Conservation (phyloP, 2,329 filamentous ascomycete genomes). For the Arthrobotrys sinensis region DNA sequence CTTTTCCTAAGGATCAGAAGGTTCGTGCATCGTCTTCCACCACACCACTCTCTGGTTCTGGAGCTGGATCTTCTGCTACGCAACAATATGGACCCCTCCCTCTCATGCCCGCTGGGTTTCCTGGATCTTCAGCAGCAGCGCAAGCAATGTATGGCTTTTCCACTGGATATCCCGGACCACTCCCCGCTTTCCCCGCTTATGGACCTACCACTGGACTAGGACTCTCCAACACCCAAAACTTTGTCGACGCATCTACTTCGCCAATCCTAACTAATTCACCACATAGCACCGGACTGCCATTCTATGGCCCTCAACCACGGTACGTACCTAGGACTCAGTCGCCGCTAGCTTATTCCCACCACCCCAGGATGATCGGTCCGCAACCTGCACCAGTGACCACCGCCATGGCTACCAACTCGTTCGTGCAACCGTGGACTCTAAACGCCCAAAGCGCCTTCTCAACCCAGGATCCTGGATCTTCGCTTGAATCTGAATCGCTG, state of each 20-base stretch:
- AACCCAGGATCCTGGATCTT: conserved; percentile 40
- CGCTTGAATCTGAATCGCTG: conserved; percentile 14
- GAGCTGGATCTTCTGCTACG: conserved; percentile 34
- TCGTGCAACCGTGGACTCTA: conserved; percentile 32
- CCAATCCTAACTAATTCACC: conserved; percentile 40
- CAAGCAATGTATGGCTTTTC: conserved; percentile 45
- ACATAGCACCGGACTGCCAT: conserved; percentile 43
- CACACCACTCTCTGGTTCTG: conserved; percentile 33
- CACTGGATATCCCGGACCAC: conserved; percentile 32
- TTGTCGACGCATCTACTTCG: conserved; percentile 45
- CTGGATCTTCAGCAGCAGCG: conserved; percentile 34
- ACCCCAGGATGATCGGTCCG: conserved; percentile 20
- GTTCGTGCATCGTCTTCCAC: conserved; percentile 19
- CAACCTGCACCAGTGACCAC: conserved; percentile 9
- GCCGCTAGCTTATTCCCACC: conserved; percentile 38
- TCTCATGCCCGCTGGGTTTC: conserved; percentile 33
- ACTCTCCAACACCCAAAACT: conserved; percentile 24
- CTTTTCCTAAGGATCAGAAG: conserved; percentile 36
- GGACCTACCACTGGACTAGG: conserved; percentile 42
- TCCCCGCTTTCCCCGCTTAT: conserved; percentile 40
- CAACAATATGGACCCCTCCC: conserved; percentile 44
- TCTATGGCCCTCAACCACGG: conserved; percentile 31
- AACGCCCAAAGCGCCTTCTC: conserved; percentile 22
- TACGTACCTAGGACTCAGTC: conserved; percentile 47
- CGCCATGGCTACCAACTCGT: conserved; percentile 4